These are phyloP conservation scores for Fusarium paranaense DNA, from an alignment of 2,329 filamentous ascomycete species.

Conservation along the genomic window DNA sequence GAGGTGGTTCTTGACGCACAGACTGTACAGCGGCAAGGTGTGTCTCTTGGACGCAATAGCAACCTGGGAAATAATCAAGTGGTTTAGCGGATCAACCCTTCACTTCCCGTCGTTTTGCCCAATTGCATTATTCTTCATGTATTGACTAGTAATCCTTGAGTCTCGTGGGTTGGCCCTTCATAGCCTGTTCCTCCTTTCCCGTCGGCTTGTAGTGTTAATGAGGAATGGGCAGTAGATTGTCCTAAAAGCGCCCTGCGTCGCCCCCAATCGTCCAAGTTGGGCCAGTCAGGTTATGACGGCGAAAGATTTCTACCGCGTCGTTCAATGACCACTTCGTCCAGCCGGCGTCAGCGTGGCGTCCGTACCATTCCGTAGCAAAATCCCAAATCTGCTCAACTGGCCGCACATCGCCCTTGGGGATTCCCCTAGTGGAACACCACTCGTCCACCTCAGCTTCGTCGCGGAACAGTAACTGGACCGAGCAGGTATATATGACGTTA, in stretches of 20 bases:
- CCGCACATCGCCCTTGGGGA: neutral
- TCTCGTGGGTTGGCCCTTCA: too few relatives aligned
- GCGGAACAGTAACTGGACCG: neutral
- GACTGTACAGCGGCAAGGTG: too few relatives aligned
- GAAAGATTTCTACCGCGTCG: neutral
- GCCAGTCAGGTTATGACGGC: neutral
- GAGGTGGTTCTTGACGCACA: too few relatives aligned
- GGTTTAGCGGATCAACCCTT: too few relatives aligned
- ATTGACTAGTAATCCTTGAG: too few relatives aligned
- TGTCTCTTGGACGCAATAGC: too few relatives aligned
- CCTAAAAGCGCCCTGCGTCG: neutral
- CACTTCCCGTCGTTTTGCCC: too few relatives aligned
- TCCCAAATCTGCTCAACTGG: neutral
- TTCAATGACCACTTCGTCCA: neutral
- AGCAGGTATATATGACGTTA: neutral
- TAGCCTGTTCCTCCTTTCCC: too few relatives aligned
- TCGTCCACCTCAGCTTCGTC: neutral
- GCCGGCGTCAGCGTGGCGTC: neutral
- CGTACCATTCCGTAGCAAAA: slow-evolving; percentile 2
- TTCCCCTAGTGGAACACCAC: neutral
- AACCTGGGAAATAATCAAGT: too few relatives aligned
- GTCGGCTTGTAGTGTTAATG: neutral
- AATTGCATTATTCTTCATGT: too few relatives aligned
- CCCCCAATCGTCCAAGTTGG: neutral
- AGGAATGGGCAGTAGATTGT: neutral